phyloP scores from a whole-genome alignment of 1,139 yeast genomes.

The Candida albicans region DNA sequence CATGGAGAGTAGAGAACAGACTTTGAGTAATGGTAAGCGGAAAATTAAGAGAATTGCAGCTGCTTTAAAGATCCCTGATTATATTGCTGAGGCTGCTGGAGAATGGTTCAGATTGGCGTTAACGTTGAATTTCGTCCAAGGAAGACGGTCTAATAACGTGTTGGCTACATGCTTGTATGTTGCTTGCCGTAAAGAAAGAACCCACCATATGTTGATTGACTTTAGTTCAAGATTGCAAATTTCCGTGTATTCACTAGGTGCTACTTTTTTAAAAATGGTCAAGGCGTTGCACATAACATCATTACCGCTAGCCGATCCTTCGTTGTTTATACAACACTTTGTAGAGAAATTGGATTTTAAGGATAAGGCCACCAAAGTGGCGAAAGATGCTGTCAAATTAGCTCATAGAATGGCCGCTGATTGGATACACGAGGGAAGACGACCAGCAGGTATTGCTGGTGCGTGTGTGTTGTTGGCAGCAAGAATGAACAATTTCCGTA shows the following conservation, averaged over 20 bases:
- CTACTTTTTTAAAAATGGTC: slow-evolving; percentile 90
- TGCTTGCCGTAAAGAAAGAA: slow-evolving; percentile 87
- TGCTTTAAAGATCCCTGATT: slow-evolving; percentile 77
- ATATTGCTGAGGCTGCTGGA: slow-evolving; percentile 80
- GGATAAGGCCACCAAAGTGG: slow-evolving; percentile 67
- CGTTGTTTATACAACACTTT: slow-evolving; percentile 89
- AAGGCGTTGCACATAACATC: slow-evolving; percentile 72
- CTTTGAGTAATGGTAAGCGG: slow-evolving; percentile 76
- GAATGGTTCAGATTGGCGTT: slow-evolving; percentile 89
- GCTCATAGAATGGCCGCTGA: slow-evolving; percentile 92
- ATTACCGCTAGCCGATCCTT: slow-evolving; percentile 90
- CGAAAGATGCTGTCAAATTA: slow-evolving; percentile 79
- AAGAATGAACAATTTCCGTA: slow-evolving; percentile 89
- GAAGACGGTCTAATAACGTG: slow-evolving; percentile 91
- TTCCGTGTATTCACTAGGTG: slow-evolving; percentile 91
- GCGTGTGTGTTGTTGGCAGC: slow-evolving; percentile 93
- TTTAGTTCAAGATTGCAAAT: slow-evolving; percentile 87
- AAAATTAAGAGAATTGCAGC: slow-evolving; percentile 79
- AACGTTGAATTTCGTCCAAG: slow-evolving; percentile 88
- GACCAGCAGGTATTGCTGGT: slow-evolving; percentile 99
- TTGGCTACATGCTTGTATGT: slow-evolving; percentile 92
- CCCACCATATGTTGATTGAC: slow-evolving; percentile 94
- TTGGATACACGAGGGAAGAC: slow-evolving; percentile 94
- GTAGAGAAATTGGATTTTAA: slow-evolving; percentile 85
- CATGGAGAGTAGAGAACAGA: slow-evolving; percentile 84